These are phyloP conservation scores for Suhomyces taliae DNA, from an alignment of 1,139 yeast species.

Conservation along the genomic window DNA sequence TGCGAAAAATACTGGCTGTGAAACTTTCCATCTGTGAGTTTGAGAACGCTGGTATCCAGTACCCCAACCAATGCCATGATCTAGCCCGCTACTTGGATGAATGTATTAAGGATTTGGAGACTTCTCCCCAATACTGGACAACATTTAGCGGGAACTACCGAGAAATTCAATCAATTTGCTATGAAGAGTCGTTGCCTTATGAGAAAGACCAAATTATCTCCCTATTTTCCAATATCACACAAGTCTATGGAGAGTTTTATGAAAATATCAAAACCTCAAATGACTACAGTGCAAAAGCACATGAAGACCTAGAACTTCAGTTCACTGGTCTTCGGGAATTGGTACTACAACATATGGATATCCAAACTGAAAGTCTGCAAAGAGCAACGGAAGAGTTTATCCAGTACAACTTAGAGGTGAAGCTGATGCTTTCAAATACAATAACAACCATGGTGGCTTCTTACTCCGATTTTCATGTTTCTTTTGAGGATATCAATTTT, in stretches of 20 bases:
- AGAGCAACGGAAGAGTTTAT: slow-evolving; percentile 12
- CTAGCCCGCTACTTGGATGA: slow-evolving; percentile 14
- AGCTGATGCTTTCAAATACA: slow-evolving; percentile 10
- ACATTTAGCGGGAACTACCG: slow-evolving; percentile 60
- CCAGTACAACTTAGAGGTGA: slow-evolving; percentile 11
- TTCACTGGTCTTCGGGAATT: slow-evolving; percentile 7
- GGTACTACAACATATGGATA: slow-evolving; percentile 9
- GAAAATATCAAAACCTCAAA: slow-evolving; percentile 18
- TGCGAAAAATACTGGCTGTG: slow-evolving; percentile 44
- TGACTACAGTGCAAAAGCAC: slow-evolving; percentile 11
- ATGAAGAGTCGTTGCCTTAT: slow-evolving; percentile 50
- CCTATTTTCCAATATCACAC: slow-evolving; percentile 49
- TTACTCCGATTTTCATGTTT: not conserved
- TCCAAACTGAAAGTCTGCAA: slow-evolving; percentile 1
- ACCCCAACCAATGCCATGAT: slow-evolving; percentile 34
- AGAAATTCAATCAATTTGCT: slow-evolving; percentile 47
- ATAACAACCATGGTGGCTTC: not conserved
- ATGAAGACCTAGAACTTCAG: slow-evolving; percentile 5
- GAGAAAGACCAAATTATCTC: slow-evolving; percentile 52
- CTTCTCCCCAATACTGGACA: slow-evolving; percentile 58
- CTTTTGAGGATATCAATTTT: not conserved
- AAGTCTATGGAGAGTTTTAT: slow-evolving; percentile 23
- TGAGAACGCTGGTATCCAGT: slow-evolving; percentile 38
- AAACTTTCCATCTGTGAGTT: slow-evolving; percentile 57
- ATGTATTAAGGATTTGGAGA: slow-evolving; percentile 45